phyloP scores from a whole-genome alignment of 441 rosid genomes.

The Gossypium lobatum region DNA sequence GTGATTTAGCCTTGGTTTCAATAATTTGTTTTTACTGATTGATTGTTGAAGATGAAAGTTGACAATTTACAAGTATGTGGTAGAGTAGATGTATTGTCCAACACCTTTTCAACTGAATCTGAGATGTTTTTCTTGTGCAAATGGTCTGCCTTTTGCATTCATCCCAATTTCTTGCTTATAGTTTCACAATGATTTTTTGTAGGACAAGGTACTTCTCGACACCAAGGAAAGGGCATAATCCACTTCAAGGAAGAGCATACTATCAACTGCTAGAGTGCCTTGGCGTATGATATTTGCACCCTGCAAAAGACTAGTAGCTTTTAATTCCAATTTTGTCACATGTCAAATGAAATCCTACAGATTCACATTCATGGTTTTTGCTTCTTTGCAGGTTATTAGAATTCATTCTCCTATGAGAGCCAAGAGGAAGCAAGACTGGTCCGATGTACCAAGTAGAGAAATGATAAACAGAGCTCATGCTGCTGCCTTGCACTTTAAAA shows the following conservation, averaged over 20 bases:
- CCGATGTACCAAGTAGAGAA: constrained; percentile 76
- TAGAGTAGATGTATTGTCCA: constrained; percentile 5
- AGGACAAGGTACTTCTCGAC: constrained; percentile 96
- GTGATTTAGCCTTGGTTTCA: background rate
- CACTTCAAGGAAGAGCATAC: constrained; percentile 97
- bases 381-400: constrained; percentile 63
- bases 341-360: background rate
- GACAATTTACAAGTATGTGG: background rate
- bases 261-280: constrained; percentile 96
- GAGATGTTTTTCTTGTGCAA: background rate
- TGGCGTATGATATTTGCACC: constrained; percentile 52
- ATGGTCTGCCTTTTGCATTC: background rate
- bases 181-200: constrained; percentile 7
- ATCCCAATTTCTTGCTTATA: background rate
- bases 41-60: background rate
- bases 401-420: constrained; percentile 96
- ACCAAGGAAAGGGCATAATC: constrained; percentile 95
- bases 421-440: constrained; percentile 72
- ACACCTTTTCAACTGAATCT: background rate
- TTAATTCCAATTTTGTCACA: background rate
- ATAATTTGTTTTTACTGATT: background rate
- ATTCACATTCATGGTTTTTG: constrained; percentile 21
- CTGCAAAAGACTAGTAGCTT: constrained; percentile 7
- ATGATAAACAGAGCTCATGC: constrained; percentile 66
- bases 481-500: constrained; percentile 69